Base-by-base conservation (phyloP, 1,139 yeast species). In the Scheffersomyces segobiensis region DNA sequence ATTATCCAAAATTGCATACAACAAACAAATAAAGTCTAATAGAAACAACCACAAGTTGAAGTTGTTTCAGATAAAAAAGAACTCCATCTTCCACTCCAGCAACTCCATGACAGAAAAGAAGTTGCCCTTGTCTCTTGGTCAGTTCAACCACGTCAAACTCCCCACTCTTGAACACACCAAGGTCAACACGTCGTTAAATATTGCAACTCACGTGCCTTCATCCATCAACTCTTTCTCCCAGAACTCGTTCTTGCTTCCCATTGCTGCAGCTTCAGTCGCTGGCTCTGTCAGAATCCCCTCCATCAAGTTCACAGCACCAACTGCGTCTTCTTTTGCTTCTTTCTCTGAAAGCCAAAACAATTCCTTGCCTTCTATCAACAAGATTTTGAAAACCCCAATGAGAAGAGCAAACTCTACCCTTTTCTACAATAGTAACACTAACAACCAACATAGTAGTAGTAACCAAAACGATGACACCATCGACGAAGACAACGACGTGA, bases 361-460 rank as follows among this genome's bases (percentile, higher is more conserved):
- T 19, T n/a, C 47, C 39, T 69, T 77, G 56, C 84, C 84, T 26
- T 71, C 83, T 32, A 80, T 80, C 56, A 77, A 76, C 62, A 80
- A 78, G 62, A 80, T 80, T 55, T 74, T 80, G 65, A 79, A 79
- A 60, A 80, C 84, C 2, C 84, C 84, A 46, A 75, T 79, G 62
- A 74, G 77, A 66, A 70, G 71, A 60, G 69, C 77, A 52, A 69
- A 67, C 57, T 70, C 76, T 18, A 67, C 72, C 46, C 67, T 72
- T 61, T 63, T 65, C 55, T 62, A 64, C 58, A 48, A 59, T 56
- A 19, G 48, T 57, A 52, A 49, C 50, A 57, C 51, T 42, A 55
- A 53, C 19, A 55, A 52, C 54, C 49, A 55, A 52, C 53, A 56
- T 18, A 61, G 59, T 48, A 56, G 56, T 32, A 57, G 55, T 42